Evolutionary conservation across 228 moss, liverwort and hornwort genomes (phyloP).

Genomic region (Sphagnum magellanicum): DNA sequence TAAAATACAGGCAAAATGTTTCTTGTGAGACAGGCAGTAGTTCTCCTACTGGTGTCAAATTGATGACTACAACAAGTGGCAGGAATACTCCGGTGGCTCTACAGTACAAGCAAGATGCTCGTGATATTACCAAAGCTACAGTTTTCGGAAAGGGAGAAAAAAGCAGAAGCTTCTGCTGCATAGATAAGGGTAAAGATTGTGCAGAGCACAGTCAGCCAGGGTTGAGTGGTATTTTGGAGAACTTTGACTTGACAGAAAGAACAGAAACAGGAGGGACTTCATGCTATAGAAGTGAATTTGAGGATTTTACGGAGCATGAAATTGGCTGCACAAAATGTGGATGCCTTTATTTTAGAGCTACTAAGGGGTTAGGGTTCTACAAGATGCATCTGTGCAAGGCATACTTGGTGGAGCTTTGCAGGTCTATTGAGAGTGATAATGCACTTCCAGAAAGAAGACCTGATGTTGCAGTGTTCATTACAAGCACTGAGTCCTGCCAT

Average conservation of each 20-base stretch:
- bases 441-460: not conserved
- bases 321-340: slow-evolving; percentile 12
- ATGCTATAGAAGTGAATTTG: not conserved
- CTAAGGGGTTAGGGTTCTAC: not conserved
- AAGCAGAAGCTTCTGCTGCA: not conserved
- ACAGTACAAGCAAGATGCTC: too few species aligned
- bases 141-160: not conserved
- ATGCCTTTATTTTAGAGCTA: slow-evolving; percentile 2
- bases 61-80: too few species aligned
- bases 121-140: too few species aligned
- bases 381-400: slow-evolving; percentile 9
- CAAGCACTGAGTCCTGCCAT: slow-evolving; percentile 11
- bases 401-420: slow-evolving; percentile 12
- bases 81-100: too few species aligned
- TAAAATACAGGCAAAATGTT: too few species aligned
- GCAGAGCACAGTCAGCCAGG: not conserved
- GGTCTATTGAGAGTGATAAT: slow-evolving; percentile 1
- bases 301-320: not conserved
- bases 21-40: too few species aligned
- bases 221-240: too few species aligned
- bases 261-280: slow-evolving; percentile 2
- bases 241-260: slow-evolving; percentile 1
- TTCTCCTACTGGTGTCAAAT: too few species aligned
- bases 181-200: not conserved
- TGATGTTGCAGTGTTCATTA: slow-evolving; percentile 4